phyloP scores from a whole-genome alignment of 345 rosid species.

The Carallia pectinifolia region DNA sequence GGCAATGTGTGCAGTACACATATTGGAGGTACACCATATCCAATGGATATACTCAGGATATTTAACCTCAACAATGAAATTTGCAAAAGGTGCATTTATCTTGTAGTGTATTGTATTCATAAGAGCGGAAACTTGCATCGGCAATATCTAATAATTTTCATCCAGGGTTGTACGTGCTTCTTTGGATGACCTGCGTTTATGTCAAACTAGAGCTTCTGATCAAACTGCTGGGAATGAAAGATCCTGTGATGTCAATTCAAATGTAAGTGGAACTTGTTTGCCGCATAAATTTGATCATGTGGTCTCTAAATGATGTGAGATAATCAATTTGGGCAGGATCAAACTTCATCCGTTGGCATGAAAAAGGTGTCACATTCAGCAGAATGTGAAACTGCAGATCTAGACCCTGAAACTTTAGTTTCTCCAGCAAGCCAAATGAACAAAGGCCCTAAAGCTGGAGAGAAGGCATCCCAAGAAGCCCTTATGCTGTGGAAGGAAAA shows the following conservation, averaged over 20 bases:
- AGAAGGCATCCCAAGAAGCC: constrained; percentile 62
- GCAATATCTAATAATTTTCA: constrained; percentile 1
- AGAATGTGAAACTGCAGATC: constrained; percentile 35
- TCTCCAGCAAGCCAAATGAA: constrained; percentile 30
- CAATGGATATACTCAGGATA: constrained; percentile 79
- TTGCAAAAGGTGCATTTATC: constrained; percentile 56
- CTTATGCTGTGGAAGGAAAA: constrained; percentile 67
- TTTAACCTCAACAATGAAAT: constrained; percentile 74
- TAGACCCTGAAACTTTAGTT: constrained; percentile 24
- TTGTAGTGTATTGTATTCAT: constrained; percentile 13
- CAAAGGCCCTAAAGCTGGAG: constrained; percentile 70
- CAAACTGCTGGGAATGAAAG: constrained; percentile 27
- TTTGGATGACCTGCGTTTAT: constrained; percentile 49
- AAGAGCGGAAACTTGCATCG: background rate
- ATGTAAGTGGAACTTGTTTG: constrained; percentile 33
- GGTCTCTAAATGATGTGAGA: constrained; percentile 14
- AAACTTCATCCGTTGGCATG: constrained; percentile 35
- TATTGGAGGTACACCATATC: constrained; percentile 49
- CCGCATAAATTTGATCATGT: background rate
- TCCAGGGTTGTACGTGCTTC: constrained; percentile 67
- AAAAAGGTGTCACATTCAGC: constrained; percentile 42
- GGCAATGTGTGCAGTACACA: constrained; percentile 74
- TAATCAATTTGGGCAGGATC: constrained; percentile 34
- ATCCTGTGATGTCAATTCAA: constrained; percentile 28
- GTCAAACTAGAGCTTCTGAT: constrained; percentile 29